phyloP scores from a whole-genome alignment of 768 basidiomycete species.

The Scleroderma citrinum region DNA sequence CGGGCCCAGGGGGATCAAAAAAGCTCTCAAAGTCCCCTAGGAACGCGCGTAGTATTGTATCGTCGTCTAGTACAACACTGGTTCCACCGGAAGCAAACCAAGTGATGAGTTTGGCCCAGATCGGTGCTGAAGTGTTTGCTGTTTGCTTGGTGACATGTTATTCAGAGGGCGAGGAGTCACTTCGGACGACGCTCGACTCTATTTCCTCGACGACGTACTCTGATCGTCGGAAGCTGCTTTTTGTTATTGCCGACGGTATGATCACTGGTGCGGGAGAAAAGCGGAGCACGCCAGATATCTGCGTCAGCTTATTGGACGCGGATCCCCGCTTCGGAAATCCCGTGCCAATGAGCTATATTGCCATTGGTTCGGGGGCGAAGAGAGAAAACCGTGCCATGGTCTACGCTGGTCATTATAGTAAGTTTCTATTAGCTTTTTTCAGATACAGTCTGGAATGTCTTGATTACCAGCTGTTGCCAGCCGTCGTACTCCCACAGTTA shows the following conservation, averaged over 20 bases:
- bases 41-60: slow-evolving; percentile 39
- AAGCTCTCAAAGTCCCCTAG: slow-evolving; percentile 39
- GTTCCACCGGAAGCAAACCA: slow-evolving; percentile 41
- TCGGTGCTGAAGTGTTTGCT: slow-evolving; percentile 92
- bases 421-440: slow-evolving; percentile 27
- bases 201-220: slow-evolving; percentile 90
- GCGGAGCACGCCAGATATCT: slow-evolving; percentile 92
- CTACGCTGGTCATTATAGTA: slow-evolving; percentile 99
- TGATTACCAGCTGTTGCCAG: slow-evolving; percentile 62
- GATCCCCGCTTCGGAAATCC: slow-evolving; percentile 97
- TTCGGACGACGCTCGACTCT: slow-evolving; percentile 88
- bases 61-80: slow-evolving; percentile 52
- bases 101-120: slow-evolving; percentile 76
- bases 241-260: slow-evolving; percentile 97
- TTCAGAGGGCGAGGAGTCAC: slow-evolving; percentile 91
- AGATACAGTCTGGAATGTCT: slow-evolving; percentile 1
- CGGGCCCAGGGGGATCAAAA: slow-evolving; percentile 49
- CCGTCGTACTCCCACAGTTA: slow-evolving; percentile 87
- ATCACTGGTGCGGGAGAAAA: slow-evolving; percentile 98
- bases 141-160: slow-evolving; percentile 97
- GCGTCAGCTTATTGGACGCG: slow-evolving; percentile 84
- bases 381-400: slow-evolving; percentile 94
- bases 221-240: slow-evolving; percentile 86
- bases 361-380: slow-evolving; percentile 88
- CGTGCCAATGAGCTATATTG: slow-evolving; percentile 85